phyloP scores from a whole-genome alignment of 2,329 filamentous ascomycete genomes.

The Colletotrichum plurivorum region DNA sequence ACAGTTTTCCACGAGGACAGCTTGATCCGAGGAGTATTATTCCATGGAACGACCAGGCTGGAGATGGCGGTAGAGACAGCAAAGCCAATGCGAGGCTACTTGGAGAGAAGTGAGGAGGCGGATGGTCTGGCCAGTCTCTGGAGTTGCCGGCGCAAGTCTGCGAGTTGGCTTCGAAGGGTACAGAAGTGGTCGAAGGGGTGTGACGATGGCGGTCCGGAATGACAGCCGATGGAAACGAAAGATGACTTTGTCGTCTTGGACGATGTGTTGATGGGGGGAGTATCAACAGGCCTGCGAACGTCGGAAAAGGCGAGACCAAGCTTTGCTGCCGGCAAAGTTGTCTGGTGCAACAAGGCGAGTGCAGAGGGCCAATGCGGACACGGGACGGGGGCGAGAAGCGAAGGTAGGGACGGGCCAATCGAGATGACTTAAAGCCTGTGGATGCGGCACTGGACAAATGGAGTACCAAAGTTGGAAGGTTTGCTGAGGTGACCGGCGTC shows the following conservation, averaged over 20 bases:
- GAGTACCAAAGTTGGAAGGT: slow-evolving; percentile 34
- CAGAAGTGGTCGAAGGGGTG: background rate
- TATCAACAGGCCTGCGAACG: slow-evolving; percentile 13
- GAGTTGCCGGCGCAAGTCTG: background rate
- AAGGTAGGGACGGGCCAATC: slow-evolving; percentile 38
- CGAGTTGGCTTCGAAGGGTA: background rate
- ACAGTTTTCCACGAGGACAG: slow-evolving; percentile 48
- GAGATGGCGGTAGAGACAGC: slow-evolving; percentile 1
- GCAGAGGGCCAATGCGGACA: slow-evolving; percentile 31
- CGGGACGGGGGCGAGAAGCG: slow-evolving; percentile 30
- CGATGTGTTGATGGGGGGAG: background rate
- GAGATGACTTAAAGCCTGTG: slow-evolving; percentile 32
- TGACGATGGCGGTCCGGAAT: background rate
- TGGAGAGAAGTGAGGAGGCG: background rate
- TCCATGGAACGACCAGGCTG: background rate
- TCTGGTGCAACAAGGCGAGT: slow-evolving; percentile 16
- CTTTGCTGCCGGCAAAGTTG: slow-evolving; percentile 14
- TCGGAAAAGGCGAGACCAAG: slow-evolving; percentile 9
- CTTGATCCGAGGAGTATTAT: slow-evolving; percentile 43
- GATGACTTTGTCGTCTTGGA: background rate
- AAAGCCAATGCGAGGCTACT: background rate
- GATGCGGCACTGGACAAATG: slow-evolving; percentile 34
- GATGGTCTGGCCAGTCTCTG: too few species aligned
- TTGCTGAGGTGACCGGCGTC: slow-evolving; percentile 35
- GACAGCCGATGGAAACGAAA: background rate